These are phyloP conservation scores for Phaeoacremonium minimum DNA, from an alignment of 2,329 filamentous ascomycete genomes.

Conservation along the genomic window DNA sequence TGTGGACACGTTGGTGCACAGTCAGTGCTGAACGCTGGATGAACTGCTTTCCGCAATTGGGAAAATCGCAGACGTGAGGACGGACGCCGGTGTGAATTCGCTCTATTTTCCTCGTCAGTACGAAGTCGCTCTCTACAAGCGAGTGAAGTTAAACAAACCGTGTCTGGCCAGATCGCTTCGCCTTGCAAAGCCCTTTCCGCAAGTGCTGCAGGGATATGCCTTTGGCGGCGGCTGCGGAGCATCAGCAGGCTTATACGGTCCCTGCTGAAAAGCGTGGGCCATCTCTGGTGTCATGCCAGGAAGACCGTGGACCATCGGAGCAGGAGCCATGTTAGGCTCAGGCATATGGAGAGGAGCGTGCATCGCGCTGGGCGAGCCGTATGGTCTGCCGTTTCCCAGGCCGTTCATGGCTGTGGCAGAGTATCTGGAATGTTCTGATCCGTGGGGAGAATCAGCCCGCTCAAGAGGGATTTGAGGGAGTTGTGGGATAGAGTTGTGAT, in stretches of 20 bases:
- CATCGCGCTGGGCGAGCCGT: slow-evolving; percentile 51
- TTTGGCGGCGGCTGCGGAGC: slow-evolving; percentile 40
- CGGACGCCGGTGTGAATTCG: slow-evolving; percentile 90
- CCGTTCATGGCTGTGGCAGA: slow-evolving; percentile 40
- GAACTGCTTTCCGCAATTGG: slow-evolving; percentile 89
- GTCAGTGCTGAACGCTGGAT: slow-evolving; percentile 95
- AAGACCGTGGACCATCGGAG: slow-evolving; percentile 13
- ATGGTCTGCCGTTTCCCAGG: slow-evolving; percentile 36
- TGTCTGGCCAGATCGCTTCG: slow-evolving; percentile 92
- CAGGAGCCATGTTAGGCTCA: slow-evolving; percentile 30
- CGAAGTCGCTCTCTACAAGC: slow-evolving; percentile 1
- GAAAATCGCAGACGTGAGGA: slow-evolving; percentile 88
- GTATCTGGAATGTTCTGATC: slow-evolving; percentile 55
- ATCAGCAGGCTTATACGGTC: slow-evolving; percentile 24
- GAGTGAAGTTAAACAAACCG: slow-evolving; percentile 37
- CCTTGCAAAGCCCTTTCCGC: slow-evolving; percentile 86
- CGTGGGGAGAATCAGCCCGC: slow-evolving; percentile 53
- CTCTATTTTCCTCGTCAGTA: slow-evolving; percentile 52
- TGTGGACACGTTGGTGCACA: slow-evolving; percentile 92
- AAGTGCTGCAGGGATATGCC: slow-evolving; percentile 85
- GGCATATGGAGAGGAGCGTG: slow-evolving; percentile 42
- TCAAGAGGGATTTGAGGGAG: slow-evolving; percentile 35
- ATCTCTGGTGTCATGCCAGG: slow-evolving; percentile 31
- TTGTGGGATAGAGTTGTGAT: slow-evolving; percentile 14
- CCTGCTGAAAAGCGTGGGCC: slow-evolving; percentile 29